Conservation (phyloP, 495 filamentous ascomycete species). For the Aspergillus bertholletiae region DNA sequence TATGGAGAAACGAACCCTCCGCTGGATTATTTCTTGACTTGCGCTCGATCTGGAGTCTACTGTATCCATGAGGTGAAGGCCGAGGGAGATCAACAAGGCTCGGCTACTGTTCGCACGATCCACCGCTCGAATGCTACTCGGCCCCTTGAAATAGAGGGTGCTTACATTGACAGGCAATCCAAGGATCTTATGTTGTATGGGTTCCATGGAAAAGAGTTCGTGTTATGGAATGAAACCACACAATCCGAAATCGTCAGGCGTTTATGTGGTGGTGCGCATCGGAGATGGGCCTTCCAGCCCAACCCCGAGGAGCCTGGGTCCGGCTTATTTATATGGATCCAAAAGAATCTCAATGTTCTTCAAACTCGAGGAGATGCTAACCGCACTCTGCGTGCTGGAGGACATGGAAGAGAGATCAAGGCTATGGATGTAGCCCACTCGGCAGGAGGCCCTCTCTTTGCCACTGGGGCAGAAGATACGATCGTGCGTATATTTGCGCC, state of each 20-base stretch:
- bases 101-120: conserved; percentile 35
- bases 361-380: conserved; percentile 47
- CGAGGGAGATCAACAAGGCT: background rate
- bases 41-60: conserved; percentile 71
- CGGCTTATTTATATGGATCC: conserved; percentile 51
- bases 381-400: conserved; percentile 58
- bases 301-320: conserved; percentile 18
- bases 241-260: conserved; percentile 63
- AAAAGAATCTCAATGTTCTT: conserved; percentile 38
- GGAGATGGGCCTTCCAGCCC: conserved; percentile 60
- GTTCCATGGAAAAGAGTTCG: conserved; percentile 72
- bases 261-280: conserved; percentile 79
- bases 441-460: conserved; percentile 40
- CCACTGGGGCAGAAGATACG: conserved; percentile 90
- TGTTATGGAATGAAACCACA: conserved; percentile 70
- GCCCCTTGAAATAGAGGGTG: conserved; percentile 64
- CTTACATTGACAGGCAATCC: conserved; percentile 48
- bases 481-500: conserved; percentile 58
- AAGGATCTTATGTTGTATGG: conserved; percentile 68
- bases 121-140: conserved; percentile 58
- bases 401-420: conserved; percentile 89
- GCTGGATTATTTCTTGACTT: conserved; percentile 49
- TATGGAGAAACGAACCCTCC: conserved; percentile 6
- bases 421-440: conserved; percentile 52
- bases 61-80: conserved; percentile 46